Evolutionary conservation across 352 stramenopile species (phyloP).

Genomic region (Globisporangium megalacanthum): DNA sequence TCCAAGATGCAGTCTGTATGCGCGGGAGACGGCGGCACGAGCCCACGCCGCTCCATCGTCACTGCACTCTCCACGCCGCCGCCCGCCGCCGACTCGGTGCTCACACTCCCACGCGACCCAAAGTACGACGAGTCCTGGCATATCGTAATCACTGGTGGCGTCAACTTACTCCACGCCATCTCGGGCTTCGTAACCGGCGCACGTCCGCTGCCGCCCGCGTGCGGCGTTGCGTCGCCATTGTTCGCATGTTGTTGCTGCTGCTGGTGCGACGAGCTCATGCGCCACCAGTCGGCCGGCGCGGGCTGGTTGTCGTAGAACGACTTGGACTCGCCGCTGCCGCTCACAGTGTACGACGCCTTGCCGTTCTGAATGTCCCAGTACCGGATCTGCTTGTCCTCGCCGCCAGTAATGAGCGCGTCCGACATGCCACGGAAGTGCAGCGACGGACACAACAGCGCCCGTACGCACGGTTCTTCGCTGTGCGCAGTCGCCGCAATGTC

Average conservation of each 20-base stretch:
- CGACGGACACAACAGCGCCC: conserved; percentile 85
- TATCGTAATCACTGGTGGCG: conserved; percentile 74
- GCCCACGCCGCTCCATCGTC: conserved; percentile 85
- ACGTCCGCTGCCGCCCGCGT: conserved; percentile 8
- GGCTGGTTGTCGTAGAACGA: conserved; percentile 86
- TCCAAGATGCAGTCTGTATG: conserved; percentile 95
- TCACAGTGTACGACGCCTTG: conserved; percentile 93
- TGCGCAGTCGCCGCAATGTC: conserved; percentile 68
- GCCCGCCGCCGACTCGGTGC: conserved; percentile 35
- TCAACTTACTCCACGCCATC: conserved; percentile 85
- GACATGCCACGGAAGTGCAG: conserved; percentile 78
- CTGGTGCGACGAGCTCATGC: conserved; percentile 52
- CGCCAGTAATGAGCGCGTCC: conserved; percentile 90
- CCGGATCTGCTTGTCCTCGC: conserved; percentile 92
- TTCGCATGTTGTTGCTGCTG: conserved; percentile 11
- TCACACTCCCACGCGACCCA: conserved; percentile 39
- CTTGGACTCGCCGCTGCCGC: conserved; percentile 79
- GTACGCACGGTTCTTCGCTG: conserved; percentile 80
- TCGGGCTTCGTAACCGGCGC: conserved; percentile 68
- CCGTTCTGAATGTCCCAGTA: conserved; percentile 96
- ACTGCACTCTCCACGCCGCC: conserved; percentile 61
- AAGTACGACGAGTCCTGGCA: conserved; percentile 82
- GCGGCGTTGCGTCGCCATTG: conserved; percentile 20
- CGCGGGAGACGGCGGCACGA: conserved; percentile 77
- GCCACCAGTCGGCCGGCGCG: conserved; percentile 78